phyloP scores from a whole-genome alignment of 140 eudicot genomes.

The Bidens hawaiensis region DNA sequence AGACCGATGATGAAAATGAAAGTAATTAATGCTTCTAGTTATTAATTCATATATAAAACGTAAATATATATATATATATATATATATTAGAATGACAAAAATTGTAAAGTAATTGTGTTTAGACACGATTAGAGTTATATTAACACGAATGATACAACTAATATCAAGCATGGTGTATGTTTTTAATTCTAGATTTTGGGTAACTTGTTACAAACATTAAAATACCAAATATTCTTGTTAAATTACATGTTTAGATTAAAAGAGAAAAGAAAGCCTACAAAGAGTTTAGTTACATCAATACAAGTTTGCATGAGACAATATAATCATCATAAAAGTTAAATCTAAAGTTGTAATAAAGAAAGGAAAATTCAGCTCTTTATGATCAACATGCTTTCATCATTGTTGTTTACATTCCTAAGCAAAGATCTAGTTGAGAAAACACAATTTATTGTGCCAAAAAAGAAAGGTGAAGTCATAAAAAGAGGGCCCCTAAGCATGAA shows the following conservation, averaged over 20 bases:
- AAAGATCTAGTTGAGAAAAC: conserved; percentile 29
- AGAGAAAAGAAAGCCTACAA: neutral
- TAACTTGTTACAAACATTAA: no score
- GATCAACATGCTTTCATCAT: conserved; percentile 30
- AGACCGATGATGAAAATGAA: no score
- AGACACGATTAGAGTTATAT: no score
- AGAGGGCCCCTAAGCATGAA: conserved; percentile 35
- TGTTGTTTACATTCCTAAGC: conserved; percentile 38
- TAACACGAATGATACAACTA: no score
- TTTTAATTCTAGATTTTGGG: no score
- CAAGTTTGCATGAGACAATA: conserved; percentile 7
- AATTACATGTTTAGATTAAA: neutral
- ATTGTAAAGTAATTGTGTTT: no score
- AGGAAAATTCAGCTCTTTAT: conserved; percentile 11
- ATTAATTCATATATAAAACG: no score
- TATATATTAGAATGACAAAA: no score
- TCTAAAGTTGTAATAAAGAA: conserved; percentile 6
- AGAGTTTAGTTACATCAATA: neutral
- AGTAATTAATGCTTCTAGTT: no score
- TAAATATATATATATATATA: no score
- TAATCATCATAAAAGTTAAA: conserved; percentile 2
- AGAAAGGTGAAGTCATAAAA: conserved; percentile 31
- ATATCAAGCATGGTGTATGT: no score
- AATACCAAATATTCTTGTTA: neutral
- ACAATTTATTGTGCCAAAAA: conserved; percentile 31